phyloP scores from a whole-genome alignment of 768 basidiomycete species.

The Mrakia hoshinonis region DNA sequence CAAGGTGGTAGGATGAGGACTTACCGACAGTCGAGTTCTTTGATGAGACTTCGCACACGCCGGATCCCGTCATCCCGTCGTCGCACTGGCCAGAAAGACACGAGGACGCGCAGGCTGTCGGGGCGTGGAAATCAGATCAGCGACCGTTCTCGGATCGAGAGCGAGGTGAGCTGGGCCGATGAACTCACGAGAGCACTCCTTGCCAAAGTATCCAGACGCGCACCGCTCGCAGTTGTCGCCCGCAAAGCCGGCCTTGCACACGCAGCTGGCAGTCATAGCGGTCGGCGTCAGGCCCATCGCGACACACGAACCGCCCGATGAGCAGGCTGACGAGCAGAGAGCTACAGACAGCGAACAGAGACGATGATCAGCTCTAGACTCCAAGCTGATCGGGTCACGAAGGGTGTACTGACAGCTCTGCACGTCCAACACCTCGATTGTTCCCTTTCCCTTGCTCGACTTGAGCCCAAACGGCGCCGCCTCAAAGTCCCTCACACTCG shows the following conservation, averaged over 20 bases:
- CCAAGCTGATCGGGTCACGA: background rate
- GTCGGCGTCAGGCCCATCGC: constrained; percentile 38
- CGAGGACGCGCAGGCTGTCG: constrained; percentile 45
- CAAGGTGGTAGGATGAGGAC: background rate
- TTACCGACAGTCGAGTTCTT: constrained; percentile 40
- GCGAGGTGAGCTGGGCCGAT: background rate
- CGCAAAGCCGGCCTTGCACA: constrained; percentile 63
- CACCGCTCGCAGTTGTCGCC: constrained; percentile 75
- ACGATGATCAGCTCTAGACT: background rate
- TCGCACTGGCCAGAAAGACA: constrained; percentile 49
- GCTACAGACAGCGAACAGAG: constrained; percentile 34
- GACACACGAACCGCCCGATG: constrained; percentile 63
- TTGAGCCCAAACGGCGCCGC: constrained; percentile 52
- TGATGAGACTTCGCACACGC: constrained; percentile 56
- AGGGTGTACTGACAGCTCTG: constrained; percentile 40
- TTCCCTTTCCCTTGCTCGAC: constrained; percentile 45
- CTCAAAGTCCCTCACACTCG: constrained; percentile 63
- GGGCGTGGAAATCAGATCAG: background rate
- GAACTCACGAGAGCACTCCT: constrained; percentile 48
- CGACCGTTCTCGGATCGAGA: constrained; percentile 54
- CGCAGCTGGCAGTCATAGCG: constrained; percentile 50
- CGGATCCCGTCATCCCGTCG: constrained; percentile 68
- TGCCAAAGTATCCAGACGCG: constrained; percentile 63
- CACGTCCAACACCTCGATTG: constrained; percentile 45
- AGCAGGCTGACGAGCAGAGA: constrained; percentile 66